Base-by-base conservation (phyloP, 2,329 filamentous ascomycete species). In the Scorias spongiosa region DNA sequence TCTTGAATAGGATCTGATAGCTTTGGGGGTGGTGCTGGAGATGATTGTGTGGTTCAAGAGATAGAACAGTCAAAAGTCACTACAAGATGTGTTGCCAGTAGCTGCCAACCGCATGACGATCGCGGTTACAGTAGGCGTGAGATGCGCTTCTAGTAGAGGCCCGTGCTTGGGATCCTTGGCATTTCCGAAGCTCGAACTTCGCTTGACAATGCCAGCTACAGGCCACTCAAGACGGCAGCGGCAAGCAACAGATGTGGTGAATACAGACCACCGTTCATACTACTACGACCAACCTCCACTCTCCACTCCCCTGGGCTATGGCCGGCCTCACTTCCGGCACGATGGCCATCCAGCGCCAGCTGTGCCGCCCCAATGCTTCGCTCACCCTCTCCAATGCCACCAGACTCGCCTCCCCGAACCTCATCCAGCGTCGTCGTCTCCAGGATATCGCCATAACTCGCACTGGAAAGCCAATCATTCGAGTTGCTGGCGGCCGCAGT, bases 391-490 rank as follows among this genome's bases (percentile, higher is more conserved):
- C 43, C 51, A 28, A 55, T 55, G 47, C 49, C 46, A 42, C 48
- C 41, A 45, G 36, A 17, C 45, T 14, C 39, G 43, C 20, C 42
- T 48, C 50, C 36, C 50, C 51, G 40, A 47, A 53, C 43, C 51
- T 42, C 46, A 14, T 29, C 42, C 40, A 49, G 44, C 63, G 64
- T 72, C 63, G 69, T 51, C 65, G 63, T 55, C 57, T 78, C 50
- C 84, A 86, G 62, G 91, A 98, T 71, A 76, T 98, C 60, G 73
- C 84, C 58, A 94, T 98, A 61, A 93, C 89, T 49, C 77, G 91
- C 58, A 98, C 91, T 46, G 91, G 91, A 65, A 95, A 94, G 73
- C 89, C 91, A 49, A 88, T 96, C 57, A 70, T 96, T 60, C 82
- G 87, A 59, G 72, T 82, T 45, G 79, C 88, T 61, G 89, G 89